A percentile compares a stretch with the other conserved stretches of the same genome.
Conservation (phyloP, 2,329 filamentous ascomycete genomes). For the Coniochaeta ligniaria region DNA sequence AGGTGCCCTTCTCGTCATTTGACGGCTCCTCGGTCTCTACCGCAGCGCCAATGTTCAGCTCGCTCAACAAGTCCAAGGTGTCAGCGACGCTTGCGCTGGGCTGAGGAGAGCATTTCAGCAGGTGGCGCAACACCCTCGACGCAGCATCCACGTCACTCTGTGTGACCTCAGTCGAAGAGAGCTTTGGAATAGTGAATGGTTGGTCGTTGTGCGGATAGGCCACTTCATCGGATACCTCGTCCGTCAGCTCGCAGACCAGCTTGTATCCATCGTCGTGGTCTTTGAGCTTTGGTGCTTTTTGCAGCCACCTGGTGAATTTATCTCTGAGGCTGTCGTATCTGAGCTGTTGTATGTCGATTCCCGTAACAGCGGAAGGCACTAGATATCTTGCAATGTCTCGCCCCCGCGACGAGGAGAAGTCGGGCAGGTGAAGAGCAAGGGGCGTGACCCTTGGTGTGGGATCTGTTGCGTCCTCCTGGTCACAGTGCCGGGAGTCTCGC, state of each 20-base stretch:
- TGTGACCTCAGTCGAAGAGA: not conserved
- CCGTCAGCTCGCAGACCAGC: not conserved
- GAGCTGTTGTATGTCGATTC: not conserved
- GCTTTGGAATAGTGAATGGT: not conserved
- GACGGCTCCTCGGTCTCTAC: not conserved
- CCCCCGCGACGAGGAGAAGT: not conserved
- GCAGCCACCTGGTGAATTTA: not conserved
- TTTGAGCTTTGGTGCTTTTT: not conserved
- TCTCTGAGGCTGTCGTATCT: not conserved
- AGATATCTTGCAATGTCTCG: not conserved
- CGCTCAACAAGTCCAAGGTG: not conserved
- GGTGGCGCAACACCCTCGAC: not conserved
- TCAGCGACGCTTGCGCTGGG: not conserved
- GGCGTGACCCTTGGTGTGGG: not conserved
- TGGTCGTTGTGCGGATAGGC: not conserved
- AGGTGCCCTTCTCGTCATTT: not conserved
- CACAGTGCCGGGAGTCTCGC: not conserved
- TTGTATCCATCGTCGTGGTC: not conserved
- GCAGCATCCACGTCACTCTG: not conserved
- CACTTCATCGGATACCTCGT: not conserved
- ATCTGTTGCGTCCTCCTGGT: not conserved
- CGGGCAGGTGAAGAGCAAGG: not conserved
- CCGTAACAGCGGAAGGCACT: not conserved
- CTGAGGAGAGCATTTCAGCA: not conserved
- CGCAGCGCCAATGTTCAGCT: not conserved